Evolutionary conservation across 1,284 basidiomycete genomes (phyloP), one percentile per base, ranked within the genome.

Genomic region (Marasmius oreades): DNA sequence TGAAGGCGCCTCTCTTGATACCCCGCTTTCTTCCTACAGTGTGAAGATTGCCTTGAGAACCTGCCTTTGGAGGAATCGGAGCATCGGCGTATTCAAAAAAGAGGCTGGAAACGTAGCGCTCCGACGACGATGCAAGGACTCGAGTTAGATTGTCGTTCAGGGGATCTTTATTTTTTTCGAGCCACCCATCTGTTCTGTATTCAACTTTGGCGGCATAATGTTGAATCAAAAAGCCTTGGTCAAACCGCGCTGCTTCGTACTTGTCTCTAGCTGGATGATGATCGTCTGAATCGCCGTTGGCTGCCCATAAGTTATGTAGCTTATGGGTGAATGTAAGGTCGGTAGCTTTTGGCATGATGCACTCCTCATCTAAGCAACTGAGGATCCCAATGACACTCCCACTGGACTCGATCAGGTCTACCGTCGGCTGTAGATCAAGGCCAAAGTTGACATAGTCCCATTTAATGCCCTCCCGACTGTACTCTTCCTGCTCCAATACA

Each of bases 401-500:
- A 56, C 82, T 85, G 14, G 88, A 81, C 73, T 99, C 97, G 66
- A 99, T 99, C 55, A 99, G 85, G 68, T 99, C 96, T 70, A 99
- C 99, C 0, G 97, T 99, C 0, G 97, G 96, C 70, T 99, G 97
- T 7, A 99, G 78, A 70, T 99, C 96, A 48, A 98, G 81, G 16
- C 96, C 97, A 70, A 99, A 99, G 75, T 99, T 98, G 73, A 98
- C 90, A 68, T 97, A 98, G 68, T 97, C 90, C 97, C 97, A 99
- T 60, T 96, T 88, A 70, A 99, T 99, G 44, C 90, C 90, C 70
- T 99, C 97, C 24, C 97, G 85, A 12, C 93, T 84, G 73, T 99
- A 99, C 72, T 99, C 97, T 69, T 99, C 96, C 71, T 99, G 97
- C 76, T 99, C 97, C 39, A 99, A 84, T 12, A 98, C 95, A 71